Percentiles rank a stretch among this genome's conserved stretches.
phyloP scores from a whole-genome alignment of 2,329 filamentous ascomycete genomes.

The Hypoxylon sp. region DNA sequence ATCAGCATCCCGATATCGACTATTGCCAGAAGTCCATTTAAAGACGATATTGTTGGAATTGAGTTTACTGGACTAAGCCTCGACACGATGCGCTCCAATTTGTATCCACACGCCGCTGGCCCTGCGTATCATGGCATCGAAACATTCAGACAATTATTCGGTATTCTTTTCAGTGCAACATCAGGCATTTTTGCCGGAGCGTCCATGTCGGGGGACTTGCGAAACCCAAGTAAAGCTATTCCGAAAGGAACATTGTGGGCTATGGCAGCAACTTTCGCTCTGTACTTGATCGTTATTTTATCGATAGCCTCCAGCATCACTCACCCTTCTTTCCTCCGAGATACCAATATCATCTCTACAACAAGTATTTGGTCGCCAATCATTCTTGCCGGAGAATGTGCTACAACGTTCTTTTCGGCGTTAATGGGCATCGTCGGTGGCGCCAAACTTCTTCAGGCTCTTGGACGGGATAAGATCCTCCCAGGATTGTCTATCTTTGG shows the following conservation, averaged over 20 bases:
- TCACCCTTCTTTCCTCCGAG: conserved; percentile 78
- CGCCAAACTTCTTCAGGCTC: conserved; percentile 86
- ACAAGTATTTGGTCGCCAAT: conserved; percentile 82
- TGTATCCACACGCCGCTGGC: conserved; percentile 77
- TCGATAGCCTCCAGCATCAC: conserved; percentile 84
- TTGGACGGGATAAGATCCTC: conserved; percentile 83
- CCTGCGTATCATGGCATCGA: conserved; percentile 74
- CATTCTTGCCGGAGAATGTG: conserved; percentile 85
- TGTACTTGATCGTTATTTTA: conserved; percentile 83
- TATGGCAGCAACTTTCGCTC: conserved; percentile 80
- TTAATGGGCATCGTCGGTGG: conserved; percentile 90
- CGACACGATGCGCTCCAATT: conserved; percentile 79
- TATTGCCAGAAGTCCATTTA: conserved; percentile 77
- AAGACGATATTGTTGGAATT: conserved; percentile 72
- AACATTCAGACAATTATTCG: conserved; percentile 86
- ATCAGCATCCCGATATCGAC: conserved; percentile 88
- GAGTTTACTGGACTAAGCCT: conserved; percentile 84
- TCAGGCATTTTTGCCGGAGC: conserved; percentile 78
- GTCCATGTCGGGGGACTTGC: conserved; percentile 91
- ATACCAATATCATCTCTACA: conserved; percentile 85
- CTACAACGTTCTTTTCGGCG: conserved; percentile 86
- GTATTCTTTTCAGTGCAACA: conserved; percentile 82
- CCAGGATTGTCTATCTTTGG: conserved; percentile 82
- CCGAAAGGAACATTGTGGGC: conserved; percentile 87
- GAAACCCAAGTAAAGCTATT: conserved; percentile 86